Conservation (phyloP, 164 flowering plant genomes). For the Aristolochia contorta region DNA sequence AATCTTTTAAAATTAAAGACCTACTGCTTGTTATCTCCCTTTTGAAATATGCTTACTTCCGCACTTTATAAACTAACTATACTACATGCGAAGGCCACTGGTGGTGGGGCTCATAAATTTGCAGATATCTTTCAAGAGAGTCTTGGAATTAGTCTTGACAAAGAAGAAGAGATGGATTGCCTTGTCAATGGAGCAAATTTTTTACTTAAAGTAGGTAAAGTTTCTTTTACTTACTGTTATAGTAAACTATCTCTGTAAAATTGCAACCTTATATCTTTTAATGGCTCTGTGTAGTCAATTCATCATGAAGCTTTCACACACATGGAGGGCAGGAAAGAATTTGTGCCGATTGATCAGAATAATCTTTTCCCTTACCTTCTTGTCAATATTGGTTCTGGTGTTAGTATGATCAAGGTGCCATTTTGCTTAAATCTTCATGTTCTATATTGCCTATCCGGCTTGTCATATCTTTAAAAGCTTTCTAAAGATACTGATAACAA, state of each 20-base stretch:
- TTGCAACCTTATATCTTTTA: no score
- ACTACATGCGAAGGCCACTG: conserved; percentile 75
- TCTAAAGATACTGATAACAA: not conserved
- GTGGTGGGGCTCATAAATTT: conserved; percentile 96
- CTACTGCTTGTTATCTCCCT: no score
- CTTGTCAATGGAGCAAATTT: conserved; percentile 83
- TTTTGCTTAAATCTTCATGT: not conserved
- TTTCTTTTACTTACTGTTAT: conserved; percentile 11
- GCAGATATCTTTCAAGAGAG: conserved; percentile 89
- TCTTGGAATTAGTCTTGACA: conserved; percentile 88
- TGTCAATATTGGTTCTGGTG: conserved; percentile 96
- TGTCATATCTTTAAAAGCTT: no score
- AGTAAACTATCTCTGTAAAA: no score
- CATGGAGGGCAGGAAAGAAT: conserved; percentile 90
- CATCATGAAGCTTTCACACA: conserved; percentile 99
- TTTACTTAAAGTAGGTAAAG: conserved; percentile 52
- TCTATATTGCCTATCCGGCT: not conserved
- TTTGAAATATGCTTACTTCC: no score
- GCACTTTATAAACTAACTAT: conserved; percentile 6
- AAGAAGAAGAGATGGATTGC: conserved; percentile 97
- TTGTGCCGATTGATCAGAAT: conserved; percentile 91
- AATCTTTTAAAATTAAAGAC: no score
- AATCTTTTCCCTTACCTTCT: conserved; percentile 93
- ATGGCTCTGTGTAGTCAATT: conserved; percentile 39
- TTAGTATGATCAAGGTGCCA: conserved; percentile 90